These are phyloP conservation scores for Nidularia pulvinata DNA, from an alignment of 768 basidiomycete species.

Conservation along the genomic window DNA sequence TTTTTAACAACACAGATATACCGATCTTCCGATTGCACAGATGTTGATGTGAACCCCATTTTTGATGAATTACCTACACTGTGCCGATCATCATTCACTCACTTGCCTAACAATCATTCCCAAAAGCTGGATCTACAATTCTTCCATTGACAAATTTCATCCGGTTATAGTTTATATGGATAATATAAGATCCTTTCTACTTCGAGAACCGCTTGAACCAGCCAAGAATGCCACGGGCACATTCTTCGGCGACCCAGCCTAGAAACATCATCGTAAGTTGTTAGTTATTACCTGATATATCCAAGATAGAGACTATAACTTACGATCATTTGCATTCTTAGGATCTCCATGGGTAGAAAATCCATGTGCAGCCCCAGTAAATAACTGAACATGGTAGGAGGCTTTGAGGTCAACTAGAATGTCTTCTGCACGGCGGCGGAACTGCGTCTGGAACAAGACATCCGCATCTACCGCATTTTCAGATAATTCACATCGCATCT, in stretches of 20 bases:
- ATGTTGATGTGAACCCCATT: too few species aligned
- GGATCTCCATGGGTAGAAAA: conserved; percentile 48
- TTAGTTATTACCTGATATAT: neutral
- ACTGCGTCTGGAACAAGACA: conserved; percentile 39
- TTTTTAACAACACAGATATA: too few species aligned
- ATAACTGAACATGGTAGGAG: conserved; percentile 56
- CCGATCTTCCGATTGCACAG: too few species aligned
- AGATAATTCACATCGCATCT: neutral
- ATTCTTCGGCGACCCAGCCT: conserved; percentile 67
- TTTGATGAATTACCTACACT: too few species aligned
- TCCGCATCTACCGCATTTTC: neutral
- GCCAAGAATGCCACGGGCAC: conserved; percentile 42
- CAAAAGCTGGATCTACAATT: too few species aligned
- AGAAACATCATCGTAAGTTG: neutral
- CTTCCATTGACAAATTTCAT: too few species aligned
- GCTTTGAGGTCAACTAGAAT: conserved; percentile 49
- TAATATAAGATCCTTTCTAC: neutral
- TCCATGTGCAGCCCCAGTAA: conserved; percentile 48
- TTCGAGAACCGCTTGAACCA: conserved; percentile 51
- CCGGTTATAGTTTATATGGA: too few species aligned
- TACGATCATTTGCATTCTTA: conserved; percentile 35
- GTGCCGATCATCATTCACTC: too few species aligned
- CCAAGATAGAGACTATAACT: conserved; percentile 8
- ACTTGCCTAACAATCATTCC: too few species aligned
- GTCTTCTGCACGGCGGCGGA: conserved; percentile 56